Evolutionary conservation across 176 grass and related monocot species (phyloP).

Genomic region (Ananas comosus): DNA sequence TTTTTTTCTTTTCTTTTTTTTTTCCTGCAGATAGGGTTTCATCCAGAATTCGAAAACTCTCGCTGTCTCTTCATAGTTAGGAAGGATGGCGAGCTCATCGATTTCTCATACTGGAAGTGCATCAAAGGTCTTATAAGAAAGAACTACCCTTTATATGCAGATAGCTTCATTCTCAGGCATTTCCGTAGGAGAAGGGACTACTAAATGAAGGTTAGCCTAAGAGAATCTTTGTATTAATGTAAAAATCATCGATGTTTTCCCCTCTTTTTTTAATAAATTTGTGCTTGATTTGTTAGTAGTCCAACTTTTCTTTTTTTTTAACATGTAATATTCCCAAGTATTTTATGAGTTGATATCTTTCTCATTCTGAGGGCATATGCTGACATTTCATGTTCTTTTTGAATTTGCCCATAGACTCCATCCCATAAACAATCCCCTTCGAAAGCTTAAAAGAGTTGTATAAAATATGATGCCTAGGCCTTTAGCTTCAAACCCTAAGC

Average conservation of each 20-base stretch:
- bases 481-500: too few species aligned
- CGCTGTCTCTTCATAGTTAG: constrained; percentile 90
- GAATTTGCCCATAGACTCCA: too few species aligned
- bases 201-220: constrained; percentile 8
- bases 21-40: constrained; percentile 68
- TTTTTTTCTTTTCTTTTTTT: not conserved
- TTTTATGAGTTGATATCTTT: too few species aligned
- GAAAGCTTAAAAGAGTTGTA: too few species aligned
- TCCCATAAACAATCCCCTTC: too few species aligned
- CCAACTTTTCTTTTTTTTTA: too few species aligned
- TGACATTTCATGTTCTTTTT: too few species aligned
- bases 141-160: constrained; percentile 86
- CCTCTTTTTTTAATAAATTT: not conserved
- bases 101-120: constrained; percentile 99
- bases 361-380: too few species aligned
- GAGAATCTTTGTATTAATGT: not conserved
- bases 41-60: constrained; percentile 74
- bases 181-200: constrained; percentile 70
- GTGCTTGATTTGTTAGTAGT: not conserved
- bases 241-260: not conserved
- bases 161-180: constrained; percentile 85
- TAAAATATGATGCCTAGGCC: too few species aligned
- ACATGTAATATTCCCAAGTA: too few species aligned
- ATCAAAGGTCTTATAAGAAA: constrained; percentile 83
- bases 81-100: constrained; percentile 51